Base-by-base conservation (phyloP, 495 filamentous ascomycete genomes). In the Neurospora hispaniola region DNA sequence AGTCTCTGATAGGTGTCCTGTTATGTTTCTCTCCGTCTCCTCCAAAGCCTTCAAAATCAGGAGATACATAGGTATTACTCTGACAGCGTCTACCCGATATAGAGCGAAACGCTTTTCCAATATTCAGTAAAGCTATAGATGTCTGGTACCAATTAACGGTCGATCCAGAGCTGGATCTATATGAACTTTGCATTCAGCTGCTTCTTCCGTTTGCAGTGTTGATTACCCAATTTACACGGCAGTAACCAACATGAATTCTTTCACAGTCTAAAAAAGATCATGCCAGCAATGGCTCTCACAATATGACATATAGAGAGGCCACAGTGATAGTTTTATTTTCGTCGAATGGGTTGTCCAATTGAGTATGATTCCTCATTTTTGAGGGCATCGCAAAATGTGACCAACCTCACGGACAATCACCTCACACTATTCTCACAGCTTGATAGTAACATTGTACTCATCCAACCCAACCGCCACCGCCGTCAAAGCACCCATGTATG, bases 401-500 rank as follows among this genome's bases (percentile, higher is more conserved):
- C 1, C 20, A 44, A 10, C n/a, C n/a, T 16, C 16, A 9, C 8
- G 16, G 48, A 31, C 69, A 72, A 73, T 69, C 70, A 35, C 27
- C 12, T 14, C 8, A 6, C 6, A 54, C 35, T 12, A 7, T 18
- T 12, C 12, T 69, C 77, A 97, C 72, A 90, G 80, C 81, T 93
- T 94, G 75, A 97, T 88, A 42, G 90, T 93, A 39, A 98, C 81
- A 77, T 93, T 87, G 73, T 82, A 89, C 59, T 79, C 78, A 82
- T 98, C 92, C 76, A 99, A 82, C 27, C 78, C 85, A 46, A 97
- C 79, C 20, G 94, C 95, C 72, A 91, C 76, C 14, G 76, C 87
- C 11, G 91, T 90, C 40, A 98, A 66, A 8, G 88, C 79, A 2
- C 82, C 85, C 43, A 89, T 88, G 82, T 98, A 98, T 8, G 75